A percentile compares a stretch with the other conserved stretches of the same genome.
phyloP scores from a whole-genome alignment of 768 basidiomycete genomes.

The Cystobasidium onofrii region DNA sequence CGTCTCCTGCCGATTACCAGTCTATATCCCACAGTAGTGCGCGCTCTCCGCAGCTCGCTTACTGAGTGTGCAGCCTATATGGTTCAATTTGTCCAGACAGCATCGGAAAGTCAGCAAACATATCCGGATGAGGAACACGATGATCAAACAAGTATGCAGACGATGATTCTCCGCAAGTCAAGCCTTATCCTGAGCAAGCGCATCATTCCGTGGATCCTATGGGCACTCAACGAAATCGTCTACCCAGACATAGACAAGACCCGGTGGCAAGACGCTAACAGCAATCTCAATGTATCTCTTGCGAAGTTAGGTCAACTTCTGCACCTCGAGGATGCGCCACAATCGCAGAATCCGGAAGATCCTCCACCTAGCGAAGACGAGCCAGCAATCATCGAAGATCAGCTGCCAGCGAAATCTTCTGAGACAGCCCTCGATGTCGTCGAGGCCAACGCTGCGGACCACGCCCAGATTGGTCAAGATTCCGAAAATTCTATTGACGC shows the following conservation, averaged over 20 bases:
- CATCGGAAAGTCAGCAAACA: neutral
- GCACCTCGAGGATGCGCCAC: neutral
- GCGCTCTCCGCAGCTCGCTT: neutral
- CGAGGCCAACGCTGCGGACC: no score
- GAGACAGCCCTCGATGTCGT: no score
- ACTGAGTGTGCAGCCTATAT: constrained; percentile 8
- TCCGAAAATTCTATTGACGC: no score
- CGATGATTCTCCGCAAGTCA: neutral
- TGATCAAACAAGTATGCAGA: neutral
- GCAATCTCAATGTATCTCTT: neutral
- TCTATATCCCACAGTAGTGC: constrained; percentile 8
- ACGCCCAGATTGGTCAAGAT: no score
- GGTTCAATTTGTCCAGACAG: constrained; percentile 3
- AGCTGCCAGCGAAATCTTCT: no score
- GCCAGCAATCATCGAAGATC: no score
- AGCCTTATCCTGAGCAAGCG: neutral
- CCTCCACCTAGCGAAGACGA: neutral
- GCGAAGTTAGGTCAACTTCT: neutral
- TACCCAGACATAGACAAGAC: neutral
- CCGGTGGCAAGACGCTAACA: neutral
- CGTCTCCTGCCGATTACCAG: constrained; percentile 19
- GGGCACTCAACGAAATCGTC: neutral
- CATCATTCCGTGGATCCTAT: neutral
- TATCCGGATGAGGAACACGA: neutral
- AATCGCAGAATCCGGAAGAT: neutral